Base-by-base conservation (phyloP, 495 filamentous ascomycete species). In the Neurospora sp. region DNA sequence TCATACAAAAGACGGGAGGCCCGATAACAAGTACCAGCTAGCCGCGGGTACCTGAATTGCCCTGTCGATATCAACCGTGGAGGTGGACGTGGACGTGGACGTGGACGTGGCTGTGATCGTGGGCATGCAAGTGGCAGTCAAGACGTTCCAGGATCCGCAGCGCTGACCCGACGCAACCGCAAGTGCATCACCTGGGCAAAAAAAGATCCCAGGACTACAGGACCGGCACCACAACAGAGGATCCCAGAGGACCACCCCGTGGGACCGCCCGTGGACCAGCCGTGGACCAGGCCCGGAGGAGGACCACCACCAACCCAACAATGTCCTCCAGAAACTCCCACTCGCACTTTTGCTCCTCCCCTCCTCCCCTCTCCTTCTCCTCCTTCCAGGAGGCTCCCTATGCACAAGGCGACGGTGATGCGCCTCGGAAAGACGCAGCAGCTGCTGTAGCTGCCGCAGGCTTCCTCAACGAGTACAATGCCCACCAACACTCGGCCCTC, bases 401-500 rank as follows among this genome's bases (percentile, higher is more conserved):
- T 65, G 27, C 27, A 65, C 27, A 69, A 44, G 35, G 41, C 44
- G 39, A 74, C 20, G 12, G 38, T 42, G 45, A 35, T 69, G 70
- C 70, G 22, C 69, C 61, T 27, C 40, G 53, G 35, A 68, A 35
- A 68, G 59, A 71, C 31, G 72, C 72, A n/a, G 53, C 71, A 65
- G 71, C 71, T 41, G 71, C 71, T 65, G 37, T 71, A 70, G 72
- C 69, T 71, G 70, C 69, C 27, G 72, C 72, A 37, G 69, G 68
- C 12, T 45, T 35, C 27, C 35, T 71, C 69, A 65, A 53, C 42
- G 70, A 71, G 27, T 39, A 61, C 39, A 68, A 70, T 61, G 72
- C 44, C 48, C 72, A 71, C 45, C 20, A 35, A 31, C 8, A 71
- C 70, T 37, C 70, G n/a, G 71, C 74, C 69, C 39, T 76, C 76